Conservation (phyloP, 2,329 filamentous ascomycete species). For the Orbilia ellipsospora region DNA sequence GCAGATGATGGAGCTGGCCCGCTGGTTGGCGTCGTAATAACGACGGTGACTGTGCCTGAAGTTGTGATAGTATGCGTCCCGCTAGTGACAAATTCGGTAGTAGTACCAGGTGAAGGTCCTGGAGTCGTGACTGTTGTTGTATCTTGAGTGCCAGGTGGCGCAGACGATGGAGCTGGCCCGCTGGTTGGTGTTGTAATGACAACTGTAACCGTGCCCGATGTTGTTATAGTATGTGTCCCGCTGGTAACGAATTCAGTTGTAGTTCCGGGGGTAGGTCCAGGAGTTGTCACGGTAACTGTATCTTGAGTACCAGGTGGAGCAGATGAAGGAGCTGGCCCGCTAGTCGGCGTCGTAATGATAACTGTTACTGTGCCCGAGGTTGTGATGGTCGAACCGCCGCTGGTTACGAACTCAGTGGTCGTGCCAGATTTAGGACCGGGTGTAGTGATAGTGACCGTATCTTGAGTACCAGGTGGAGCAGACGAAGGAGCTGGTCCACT, state of each 20-base stretch:
- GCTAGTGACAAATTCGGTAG: constrained; percentile 1
- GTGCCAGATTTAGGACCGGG: neutral
- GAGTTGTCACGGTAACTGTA: neutral
- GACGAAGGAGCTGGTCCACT: neutral
- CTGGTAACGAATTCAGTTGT: neutral
- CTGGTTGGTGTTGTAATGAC: constrained; percentile 3
- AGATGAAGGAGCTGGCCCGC: neutral
- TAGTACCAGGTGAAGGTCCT: neutral
- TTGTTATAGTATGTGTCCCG: neutral
- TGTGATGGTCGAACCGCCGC: neutral
- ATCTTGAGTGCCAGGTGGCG: neutral
- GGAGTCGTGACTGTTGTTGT: constrained; percentile 1
- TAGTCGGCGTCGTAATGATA: neutral
- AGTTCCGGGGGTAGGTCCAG: neutral
- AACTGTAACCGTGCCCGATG: neutral
- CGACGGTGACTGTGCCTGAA: neutral
- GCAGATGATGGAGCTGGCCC: neutral
- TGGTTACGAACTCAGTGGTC: neutral
- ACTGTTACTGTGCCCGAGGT: neutral
- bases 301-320: neutral
- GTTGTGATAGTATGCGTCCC: neutral
- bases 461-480: neutral
- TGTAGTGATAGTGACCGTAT: neutral
- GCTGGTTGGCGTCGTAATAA: constrained; percentile 8
- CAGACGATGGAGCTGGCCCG: neutral